Conservation (phyloP, 2,329 filamentous ascomycete genomes). For the Trichocomaceae sp. region DNA sequence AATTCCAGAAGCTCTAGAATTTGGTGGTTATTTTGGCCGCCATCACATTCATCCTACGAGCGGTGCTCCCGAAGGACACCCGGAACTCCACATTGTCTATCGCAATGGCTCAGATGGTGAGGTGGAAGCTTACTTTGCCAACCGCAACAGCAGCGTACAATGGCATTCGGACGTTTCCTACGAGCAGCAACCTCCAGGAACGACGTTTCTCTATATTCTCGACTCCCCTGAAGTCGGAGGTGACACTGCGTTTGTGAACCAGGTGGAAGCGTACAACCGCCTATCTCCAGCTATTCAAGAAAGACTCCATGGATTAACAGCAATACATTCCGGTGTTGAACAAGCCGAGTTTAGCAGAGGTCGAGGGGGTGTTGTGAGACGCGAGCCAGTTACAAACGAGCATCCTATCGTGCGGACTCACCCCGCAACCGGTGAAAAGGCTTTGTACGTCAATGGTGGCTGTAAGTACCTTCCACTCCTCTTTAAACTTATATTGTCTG, state of each 20-base stretch:
- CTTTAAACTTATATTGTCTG: not conserved
- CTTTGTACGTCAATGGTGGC: constrained; percentile 29
- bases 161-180: constrained; percentile 25
- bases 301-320: constrained; percentile 25
- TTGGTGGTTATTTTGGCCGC: constrained; percentile 24
- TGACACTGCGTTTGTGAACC: constrained; percentile 25
- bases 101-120: constrained; percentile 8
- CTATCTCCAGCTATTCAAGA: constrained; percentile 22
- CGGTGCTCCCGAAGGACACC: constrained; percentile 10
- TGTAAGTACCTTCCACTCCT: constrained; percentile 19
- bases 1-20: constrained; percentile 15
- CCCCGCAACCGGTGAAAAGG: constrained; percentile 29
- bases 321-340: constrained; percentile 23
- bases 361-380: constrained; percentile 21
- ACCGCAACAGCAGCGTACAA: constrained; percentile 22
- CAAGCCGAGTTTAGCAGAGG: constrained; percentile 19
- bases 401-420: constrained; percentile 30
- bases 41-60: constrained; percentile 19
- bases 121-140: constrained; percentile 17
- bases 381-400: constrained; percentile 24
- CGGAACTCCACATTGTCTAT: constrained; percentile 8
- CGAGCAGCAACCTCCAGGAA: constrained; percentile 25
- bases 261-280: constrained; percentile 24
- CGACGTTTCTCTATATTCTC: constrained; percentile 23
- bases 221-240: constrained; percentile 23